Conservation (phyloP, 768 basidiomycete genomes). For the Mycena epipterygia region DNA sequence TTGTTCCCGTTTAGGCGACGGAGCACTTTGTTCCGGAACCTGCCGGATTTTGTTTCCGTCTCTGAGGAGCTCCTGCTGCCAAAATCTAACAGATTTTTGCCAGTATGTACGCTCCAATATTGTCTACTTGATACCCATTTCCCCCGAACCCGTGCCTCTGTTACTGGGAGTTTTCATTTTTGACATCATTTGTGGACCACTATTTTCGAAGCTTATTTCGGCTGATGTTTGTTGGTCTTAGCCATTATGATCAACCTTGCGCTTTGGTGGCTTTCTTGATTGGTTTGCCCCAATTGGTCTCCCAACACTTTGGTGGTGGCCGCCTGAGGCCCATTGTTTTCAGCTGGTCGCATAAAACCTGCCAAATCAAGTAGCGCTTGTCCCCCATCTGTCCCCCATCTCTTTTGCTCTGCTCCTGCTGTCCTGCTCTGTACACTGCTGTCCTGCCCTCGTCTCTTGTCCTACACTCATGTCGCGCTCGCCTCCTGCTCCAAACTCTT, state of each 20-base stretch:
- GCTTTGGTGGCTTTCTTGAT: slow-evolving; percentile 29
- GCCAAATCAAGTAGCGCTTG: not conserved
- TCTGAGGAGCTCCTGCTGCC: not conserved
- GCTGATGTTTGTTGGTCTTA: slow-evolving; percentile 33
- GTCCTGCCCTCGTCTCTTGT: not conserved
- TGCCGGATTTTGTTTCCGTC: slow-evolving; percentile 7
- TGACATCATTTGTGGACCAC: slow-evolving; percentile 27
- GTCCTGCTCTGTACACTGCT: slow-evolving; percentile 9
- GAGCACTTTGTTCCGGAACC: slow-evolving; percentile 16
- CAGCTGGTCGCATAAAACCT: slow-evolving; percentile 15
- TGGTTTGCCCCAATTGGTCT: slow-evolving; percentile 18
- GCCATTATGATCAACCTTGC: slow-evolving; percentile 29
- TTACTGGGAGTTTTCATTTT: not conserved
- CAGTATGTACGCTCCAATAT: too few relatives aligned
- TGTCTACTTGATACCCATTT: not conserved
- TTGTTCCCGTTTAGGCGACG: slow-evolving; percentile 30
- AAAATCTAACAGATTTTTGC: not conserved
- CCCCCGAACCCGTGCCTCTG: not conserved
- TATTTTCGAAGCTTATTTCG: slow-evolving; percentile 33
- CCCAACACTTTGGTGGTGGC: slow-evolving; percentile 18
- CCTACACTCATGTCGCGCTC: slow-evolving; percentile 19
- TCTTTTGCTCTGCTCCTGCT: not conserved
- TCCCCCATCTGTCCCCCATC: too few relatives aligned
- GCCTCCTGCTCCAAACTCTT: slow-evolving; percentile 21
- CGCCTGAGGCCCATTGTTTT: slow-evolving; percentile 19